Conservation (phyloP, 179 eudicot species). For the Patellifolia procumbens region DNA sequence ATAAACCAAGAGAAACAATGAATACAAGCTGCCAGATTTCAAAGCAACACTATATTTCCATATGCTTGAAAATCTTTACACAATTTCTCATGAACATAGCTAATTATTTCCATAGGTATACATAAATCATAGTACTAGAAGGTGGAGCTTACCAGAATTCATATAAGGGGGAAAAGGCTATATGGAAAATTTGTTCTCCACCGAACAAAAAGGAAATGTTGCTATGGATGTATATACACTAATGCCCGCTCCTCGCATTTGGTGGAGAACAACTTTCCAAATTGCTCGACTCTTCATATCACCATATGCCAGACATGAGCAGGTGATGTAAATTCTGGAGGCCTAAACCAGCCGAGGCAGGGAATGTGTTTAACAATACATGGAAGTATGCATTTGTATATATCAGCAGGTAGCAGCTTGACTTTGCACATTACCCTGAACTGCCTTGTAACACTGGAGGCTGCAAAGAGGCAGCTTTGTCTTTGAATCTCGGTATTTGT, state of each 20-base stretch:
- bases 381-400: neutral
- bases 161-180: neutral
- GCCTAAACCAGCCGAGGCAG: neutral
- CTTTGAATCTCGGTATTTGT: constrained; percentile 93
- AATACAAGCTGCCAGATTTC: neutral
- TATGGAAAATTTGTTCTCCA: neutral
- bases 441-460: constrained; percentile 89
- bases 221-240: no score
- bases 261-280: no score
- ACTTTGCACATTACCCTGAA: constrained; percentile 38
- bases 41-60: neutral
- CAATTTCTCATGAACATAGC: neutral
- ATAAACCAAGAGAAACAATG: neutral
- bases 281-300: no score
- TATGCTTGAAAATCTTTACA: neutral
- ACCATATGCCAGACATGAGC: neutral
- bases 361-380: neutral
- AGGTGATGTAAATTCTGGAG: neutral
- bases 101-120: neutral
- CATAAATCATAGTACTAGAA: neutral
- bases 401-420: constrained; percentile 31
- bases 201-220: no score
- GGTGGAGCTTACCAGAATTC: neutral
- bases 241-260: no score
- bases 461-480: constrained; percentile 92